These are phyloP conservation scores for Begonia masoniana DNA, from an alignment of 306 rosid species.

Conservation along the genomic window DNA sequence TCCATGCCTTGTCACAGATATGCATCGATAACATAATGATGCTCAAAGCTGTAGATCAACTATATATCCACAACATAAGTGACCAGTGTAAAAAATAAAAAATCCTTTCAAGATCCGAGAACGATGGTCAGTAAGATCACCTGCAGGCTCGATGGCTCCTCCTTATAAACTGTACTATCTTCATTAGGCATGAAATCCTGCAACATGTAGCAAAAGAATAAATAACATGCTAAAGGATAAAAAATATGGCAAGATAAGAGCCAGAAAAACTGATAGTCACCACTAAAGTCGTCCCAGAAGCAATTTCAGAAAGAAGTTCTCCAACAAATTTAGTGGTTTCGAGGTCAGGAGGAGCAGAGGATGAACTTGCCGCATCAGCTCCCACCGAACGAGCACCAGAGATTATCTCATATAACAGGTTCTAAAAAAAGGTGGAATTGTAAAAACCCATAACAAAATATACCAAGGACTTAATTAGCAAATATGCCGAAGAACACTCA, in stretches of 20 bases:
- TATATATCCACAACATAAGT: no score
- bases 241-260: conserved; percentile 3
- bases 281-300: conserved; percentile 25
- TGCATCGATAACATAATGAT: no score
- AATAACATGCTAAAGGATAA: conserved; percentile 1
- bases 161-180: conserved; percentile 19
- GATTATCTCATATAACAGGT: conserved; percentile 53
- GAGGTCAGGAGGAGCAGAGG: conserved; percentile 45
- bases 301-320: conserved; percentile 43
- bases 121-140: conserved; percentile 30
- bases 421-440: conserved; percentile 25
- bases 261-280: conserved; percentile 14
- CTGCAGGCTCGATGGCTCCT: conserved; percentile 39
- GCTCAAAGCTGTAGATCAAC: no score
- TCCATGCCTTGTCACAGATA: no score
- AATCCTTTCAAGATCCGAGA: conserved; percentile 12
- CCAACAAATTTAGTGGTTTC: conserved; percentile 36
- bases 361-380: conserved; percentile 63
- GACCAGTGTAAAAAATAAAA: not conserved
- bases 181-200: conserved; percentile 44
- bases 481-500: conserved; percentile 12
- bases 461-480: no score
- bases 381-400: conserved; percentile 46
- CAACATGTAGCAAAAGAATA: conserved; percentile 6
- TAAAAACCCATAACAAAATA: no score